A percentile compares a stretch with the other conserved stretches of the same genome.
Conservation (phyloP, 2,329 filamentous ascomycete genomes). For the Zasmidium angulare region DNA sequence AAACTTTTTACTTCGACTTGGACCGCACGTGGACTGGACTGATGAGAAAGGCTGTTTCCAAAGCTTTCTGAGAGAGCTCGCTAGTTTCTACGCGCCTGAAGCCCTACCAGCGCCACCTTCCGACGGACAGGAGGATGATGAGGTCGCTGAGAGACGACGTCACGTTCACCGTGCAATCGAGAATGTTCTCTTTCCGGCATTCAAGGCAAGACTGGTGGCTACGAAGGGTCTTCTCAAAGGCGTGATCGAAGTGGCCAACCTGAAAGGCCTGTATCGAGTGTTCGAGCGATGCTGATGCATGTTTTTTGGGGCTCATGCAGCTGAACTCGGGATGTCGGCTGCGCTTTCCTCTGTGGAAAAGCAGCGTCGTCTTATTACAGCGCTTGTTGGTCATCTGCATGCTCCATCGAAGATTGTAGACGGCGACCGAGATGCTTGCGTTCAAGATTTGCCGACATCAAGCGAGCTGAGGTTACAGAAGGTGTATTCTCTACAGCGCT, state of each 20-base stretch:
- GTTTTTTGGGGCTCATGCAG: too few relatives aligned
- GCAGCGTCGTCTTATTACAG: background rate
- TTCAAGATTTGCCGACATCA: background rate
- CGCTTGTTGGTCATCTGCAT: background rate
- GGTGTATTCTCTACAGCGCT: background rate
- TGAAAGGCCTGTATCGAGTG: constrained; percentile 38
- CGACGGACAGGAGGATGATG: constrained; percentile 39
- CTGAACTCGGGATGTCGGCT: background rate
- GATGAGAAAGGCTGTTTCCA: constrained; percentile 84
- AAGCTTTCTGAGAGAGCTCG: constrained; percentile 80
- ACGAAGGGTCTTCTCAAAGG: constrained; percentile 54
- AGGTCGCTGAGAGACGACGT: constrained; percentile 47
- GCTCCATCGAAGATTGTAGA: background rate
- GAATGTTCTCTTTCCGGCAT: constrained; percentile 84
- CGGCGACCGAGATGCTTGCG: background rate
- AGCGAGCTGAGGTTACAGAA: background rate
- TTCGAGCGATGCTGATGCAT: constrained; percentile 31
- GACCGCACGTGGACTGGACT: constrained; percentile 83
- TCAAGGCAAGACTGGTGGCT: constrained; percentile 78
- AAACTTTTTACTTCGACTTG: constrained; percentile 80
- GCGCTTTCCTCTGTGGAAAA: background rate
- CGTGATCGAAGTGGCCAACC: constrained; percentile 37
- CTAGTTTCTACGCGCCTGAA: constrained; percentile 88
- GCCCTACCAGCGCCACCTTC: constrained; percentile 60
- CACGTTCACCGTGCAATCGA: constrained; percentile 73